phyloP scores from a whole-genome alignment of 2,329 filamentous ascomycete species.

The Scedosporium dehoogii region DNA sequence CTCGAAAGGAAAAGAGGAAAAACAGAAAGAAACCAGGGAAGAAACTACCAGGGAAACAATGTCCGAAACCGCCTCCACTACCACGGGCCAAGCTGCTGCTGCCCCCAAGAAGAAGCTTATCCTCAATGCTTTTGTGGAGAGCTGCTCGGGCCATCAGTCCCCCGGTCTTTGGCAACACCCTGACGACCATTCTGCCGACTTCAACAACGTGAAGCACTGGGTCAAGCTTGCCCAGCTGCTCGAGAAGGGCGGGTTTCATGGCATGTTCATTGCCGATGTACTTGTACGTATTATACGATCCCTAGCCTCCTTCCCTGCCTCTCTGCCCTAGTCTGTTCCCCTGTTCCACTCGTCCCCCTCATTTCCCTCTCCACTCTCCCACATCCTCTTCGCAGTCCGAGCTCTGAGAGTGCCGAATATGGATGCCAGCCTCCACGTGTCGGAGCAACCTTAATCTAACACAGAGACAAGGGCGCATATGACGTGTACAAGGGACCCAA shows the following conservation, averaged over 20 bases:
- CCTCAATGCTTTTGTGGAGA: constrained; percentile 33
- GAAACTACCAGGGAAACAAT: neutral
- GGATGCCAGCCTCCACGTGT: neutral
- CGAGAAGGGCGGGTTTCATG: constrained; percentile 53
- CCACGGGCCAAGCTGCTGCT: neutral
- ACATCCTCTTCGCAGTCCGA: neutral
- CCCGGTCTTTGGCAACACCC: constrained; percentile 50
- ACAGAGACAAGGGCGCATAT: constrained; percentile 39
- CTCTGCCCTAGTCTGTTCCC: too few relatives aligned
- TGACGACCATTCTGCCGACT: constrained; percentile 50
- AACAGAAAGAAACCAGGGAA: neutral
- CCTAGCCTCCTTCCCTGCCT: neutral
- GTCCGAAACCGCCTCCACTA: neutral
- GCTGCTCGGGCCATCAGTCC: constrained; percentile 35
- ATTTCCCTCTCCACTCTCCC: neutral
- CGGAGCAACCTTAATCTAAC: neutral
- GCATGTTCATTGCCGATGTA: constrained; percentile 59
- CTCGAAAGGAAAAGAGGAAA: neutral
- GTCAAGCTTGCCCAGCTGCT: constrained; percentile 48
- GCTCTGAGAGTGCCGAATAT: neutral
- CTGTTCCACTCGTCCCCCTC: neutral
- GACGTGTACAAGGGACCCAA: constrained; percentile 59
- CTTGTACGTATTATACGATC: neutral
- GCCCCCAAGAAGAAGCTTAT: constrained; percentile 27
- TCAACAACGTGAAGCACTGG: constrained; percentile 53